A percentile compares a stretch with the other conserved stretches of the same genome.
Evolutionary conservation across 1,284 basidiomycete species (phyloP).

Genomic region (Moniliophthora roreri): DNA sequence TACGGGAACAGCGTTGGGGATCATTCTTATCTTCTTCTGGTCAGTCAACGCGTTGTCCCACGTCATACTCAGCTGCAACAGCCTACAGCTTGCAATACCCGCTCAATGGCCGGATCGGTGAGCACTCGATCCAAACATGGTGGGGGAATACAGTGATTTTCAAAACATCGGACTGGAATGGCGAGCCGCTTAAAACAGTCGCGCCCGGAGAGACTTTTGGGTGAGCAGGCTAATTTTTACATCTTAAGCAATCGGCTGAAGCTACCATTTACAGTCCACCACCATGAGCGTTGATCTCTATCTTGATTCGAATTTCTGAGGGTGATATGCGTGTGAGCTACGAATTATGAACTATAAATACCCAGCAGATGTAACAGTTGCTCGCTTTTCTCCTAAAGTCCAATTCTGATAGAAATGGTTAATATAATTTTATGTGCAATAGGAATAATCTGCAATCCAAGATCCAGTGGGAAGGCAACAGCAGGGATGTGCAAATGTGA

Average conservation of each 20-base stretch:
- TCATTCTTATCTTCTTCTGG: conserved; percentile 13
- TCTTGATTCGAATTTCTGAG: too few species aligned
- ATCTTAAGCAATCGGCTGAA: neutral
- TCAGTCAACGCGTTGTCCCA: conserved; percentile 48
- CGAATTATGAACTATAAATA: too few species aligned
- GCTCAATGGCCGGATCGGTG: conserved; percentile 57
- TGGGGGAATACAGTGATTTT: conserved; percentile 67
- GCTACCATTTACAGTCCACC: neutral
- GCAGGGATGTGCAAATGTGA: too few species aligned
- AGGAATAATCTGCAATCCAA: too few species aligned
- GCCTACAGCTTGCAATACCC: conserved; percentile 72
- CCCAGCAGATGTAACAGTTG: too few species aligned
- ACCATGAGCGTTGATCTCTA: too few species aligned
- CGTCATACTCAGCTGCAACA: conserved; percentile 57
- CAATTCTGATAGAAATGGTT: too few species aligned
- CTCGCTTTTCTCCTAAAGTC: too few species aligned
- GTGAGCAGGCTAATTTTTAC: conserved; percentile 10
- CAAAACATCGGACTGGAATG: conserved; percentile 42
- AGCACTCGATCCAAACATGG: conserved; percentile 55
- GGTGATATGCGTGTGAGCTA: too few species aligned
- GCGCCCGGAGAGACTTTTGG: conserved; percentile 39
- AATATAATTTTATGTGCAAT: too few species aligned
- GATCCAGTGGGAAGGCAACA: too few species aligned
- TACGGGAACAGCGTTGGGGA: conserved; percentile 14
- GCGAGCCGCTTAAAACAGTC: conserved; percentile 29